Evolutionary conservation across 2,329 filamentous ascomycete genomes (phyloP).

Genomic region (Penicillium sp.): DNA sequence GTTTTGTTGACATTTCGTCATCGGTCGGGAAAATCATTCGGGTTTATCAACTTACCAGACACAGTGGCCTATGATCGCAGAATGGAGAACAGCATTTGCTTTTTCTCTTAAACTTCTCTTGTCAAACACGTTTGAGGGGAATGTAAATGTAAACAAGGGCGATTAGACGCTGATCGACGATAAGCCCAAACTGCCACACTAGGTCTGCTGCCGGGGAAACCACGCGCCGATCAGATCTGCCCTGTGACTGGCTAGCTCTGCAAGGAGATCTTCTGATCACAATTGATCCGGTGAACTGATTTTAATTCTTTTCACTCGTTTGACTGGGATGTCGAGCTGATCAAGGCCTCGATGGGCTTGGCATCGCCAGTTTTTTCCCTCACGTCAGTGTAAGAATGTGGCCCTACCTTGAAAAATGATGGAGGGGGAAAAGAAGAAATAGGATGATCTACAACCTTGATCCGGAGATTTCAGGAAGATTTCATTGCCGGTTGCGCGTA

Average conservation of each 20-base stretch:
- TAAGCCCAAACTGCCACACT: conserved; percentile 17
- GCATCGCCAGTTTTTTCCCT: conserved; percentile 10
- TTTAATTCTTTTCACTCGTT: neutral
- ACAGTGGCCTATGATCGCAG: conserved; percentile 5
- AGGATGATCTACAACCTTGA: neutral
- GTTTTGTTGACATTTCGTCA: conserved; percentile 13
- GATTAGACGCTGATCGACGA: conserved; percentile 15
- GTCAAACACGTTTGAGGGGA: neutral
- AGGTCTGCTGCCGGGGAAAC: conserved; percentile 22
- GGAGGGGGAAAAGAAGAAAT: neutral
- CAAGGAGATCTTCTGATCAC: neutral
- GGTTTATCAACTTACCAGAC: neutral
- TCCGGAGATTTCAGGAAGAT: neutral
- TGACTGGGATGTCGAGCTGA: neutral
- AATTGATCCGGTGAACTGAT: conserved; percentile 9
- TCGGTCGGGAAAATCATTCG: neutral
- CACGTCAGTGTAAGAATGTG: neutral
- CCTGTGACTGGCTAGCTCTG: neutral
- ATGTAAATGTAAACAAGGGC: conserved; percentile 22
- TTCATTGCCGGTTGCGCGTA: conserved; percentile 9
- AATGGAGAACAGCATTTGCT: conserved; percentile 17
- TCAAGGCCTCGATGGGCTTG: conserved; percentile 10
- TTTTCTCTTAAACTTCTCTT: neutral
- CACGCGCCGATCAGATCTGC: conserved; percentile 16
- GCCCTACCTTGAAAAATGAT: neutral